Base-by-base conservation (phyloP, 2,329 filamentous ascomycete species). In the Trichophyton verrucosum region DNA sequence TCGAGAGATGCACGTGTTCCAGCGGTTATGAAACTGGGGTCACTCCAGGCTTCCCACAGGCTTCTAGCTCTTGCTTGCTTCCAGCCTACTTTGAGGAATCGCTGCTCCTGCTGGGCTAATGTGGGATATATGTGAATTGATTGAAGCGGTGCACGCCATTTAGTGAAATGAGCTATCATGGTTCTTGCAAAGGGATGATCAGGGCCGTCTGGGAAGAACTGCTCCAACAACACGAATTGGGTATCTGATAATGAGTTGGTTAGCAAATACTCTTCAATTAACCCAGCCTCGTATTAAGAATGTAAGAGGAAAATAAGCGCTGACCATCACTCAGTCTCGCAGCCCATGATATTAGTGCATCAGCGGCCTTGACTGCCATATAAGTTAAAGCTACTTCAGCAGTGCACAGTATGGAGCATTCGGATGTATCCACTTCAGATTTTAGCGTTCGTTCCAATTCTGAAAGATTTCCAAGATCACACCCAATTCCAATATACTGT, bases 381-480 rank as follows among this genome's bases (percentile, higher is more conserved):
- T 95, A 95, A 0, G 90, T 94, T 46, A 95, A 83, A 2, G 91
- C 95, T 13, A 96, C 91, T 73, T 97, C 92, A 0, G 91, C 91
- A 27, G 91, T 81, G 67, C 94, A 95, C 24, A 96, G 76, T 1
- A 96, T 81, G 2, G 81, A 78, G 62, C 82, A 84, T 6, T 82
- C 75, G 1, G 79, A 42, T 53, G 53, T 70, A 44, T 86, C 76
- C 1, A 89, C 70, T 51, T 86, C 78, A 9, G 74, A 74, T 17
- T 79, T 78, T 24, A 96, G 74, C 3, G 83, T 77, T 4, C 76
- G 69, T 61, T 86, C 77, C 8, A 96, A 77, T 15, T 76, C 77
- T 22, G 77, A 69, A 3, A 91, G 77, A 59, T 92, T 80, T 38
- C 86, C 82, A 42, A 96, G 75, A 72, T 96, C 89, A 68, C 89